Evolutionary conservation across 495 filamentous ascomycete genomes (phyloP), one percentile per base, ranked within the genome.

Genomic region (Trypethelium eluteriae): DNA sequence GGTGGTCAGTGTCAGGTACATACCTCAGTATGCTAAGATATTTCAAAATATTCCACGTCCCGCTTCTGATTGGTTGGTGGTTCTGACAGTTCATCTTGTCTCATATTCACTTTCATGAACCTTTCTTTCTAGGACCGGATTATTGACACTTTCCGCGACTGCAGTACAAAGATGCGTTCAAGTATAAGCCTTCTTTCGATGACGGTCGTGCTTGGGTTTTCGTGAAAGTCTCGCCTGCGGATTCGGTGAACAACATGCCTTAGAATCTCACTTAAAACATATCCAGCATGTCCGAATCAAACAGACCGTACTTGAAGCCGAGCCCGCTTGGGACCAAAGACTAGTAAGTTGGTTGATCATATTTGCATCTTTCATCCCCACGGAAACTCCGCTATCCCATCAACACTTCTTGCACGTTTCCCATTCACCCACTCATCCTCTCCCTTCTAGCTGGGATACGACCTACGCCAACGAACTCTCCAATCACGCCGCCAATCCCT

Each of bases 261-360:
- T 25, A 25, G 25, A 0, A 25, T 25, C 25, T 25, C 25, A 1
- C 25, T 25, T 25, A 1, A 25, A 25, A 25, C 25, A 14, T 44
- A 14, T 44, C 41, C 14, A 34, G 25, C 53, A 59, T 59, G 53
- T 59, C 25, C 32, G 32, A 34, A 11, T 34, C 65, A 1, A 10
- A 0, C 3, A 59, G 32, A 59, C 5, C 2, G 6, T 82, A 86
- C 70, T 84, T 90, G 38, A 76, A 84, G 62, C 85, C 88, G 49
- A 88, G 83, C 32, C 78, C 82, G 64, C 81, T 90, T 10, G 88
- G 88, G 39, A 89, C 86, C 46, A 89, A 86, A 75, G 81, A 87
- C 76, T 89, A 90, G 86, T 88, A 75, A 47, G 83, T 78, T 53
- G 7, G 50, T 9, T 62, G 7, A 38, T 47, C 50, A 18, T 0